A percentile compares a stretch with the other conserved stretches of the same genome.
Evolutionary conservation across 2,329 filamentous ascomycete genomes (phyloP).

Genomic region (Epichloe gansuensis): DNA sequence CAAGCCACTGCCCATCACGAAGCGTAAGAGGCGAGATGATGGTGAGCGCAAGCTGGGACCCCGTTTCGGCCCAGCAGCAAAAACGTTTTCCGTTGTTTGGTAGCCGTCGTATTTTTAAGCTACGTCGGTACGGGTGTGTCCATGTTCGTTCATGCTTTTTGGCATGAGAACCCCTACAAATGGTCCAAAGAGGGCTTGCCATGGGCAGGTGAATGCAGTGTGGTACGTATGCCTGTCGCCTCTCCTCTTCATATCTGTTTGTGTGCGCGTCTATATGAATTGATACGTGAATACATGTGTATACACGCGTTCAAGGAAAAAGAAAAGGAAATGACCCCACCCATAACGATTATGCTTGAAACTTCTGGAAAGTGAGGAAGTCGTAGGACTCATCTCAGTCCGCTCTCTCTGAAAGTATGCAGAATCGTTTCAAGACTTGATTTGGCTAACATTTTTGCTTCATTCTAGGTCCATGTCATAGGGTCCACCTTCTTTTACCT

Average conservation of each 20-base stretch:
- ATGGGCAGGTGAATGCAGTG: slow-evolving; percentile 69
- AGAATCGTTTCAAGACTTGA: not conserved
- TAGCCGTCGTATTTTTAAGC: slow-evolving; percentile 56
- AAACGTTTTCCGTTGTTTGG: slow-evolving; percentile 63
- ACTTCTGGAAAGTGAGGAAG: not conserved
- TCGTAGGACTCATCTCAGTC: not conserved
- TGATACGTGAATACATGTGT: too few relatives aligned
- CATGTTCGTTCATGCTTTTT: slow-evolving; percentile 62
- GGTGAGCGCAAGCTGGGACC: slow-evolving; percentile 31
- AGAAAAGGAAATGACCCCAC: too few relatives aligned
- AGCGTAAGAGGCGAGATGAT: slow-evolving; percentile 40
- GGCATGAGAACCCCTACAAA: slow-evolving; percentile 24
- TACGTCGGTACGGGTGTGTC: slow-evolving; percentile 65
- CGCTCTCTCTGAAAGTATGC: not conserved
- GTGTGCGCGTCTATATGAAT: too few relatives aligned
- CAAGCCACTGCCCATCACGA: slow-evolving; percentile 66
- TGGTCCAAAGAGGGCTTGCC: slow-evolving; percentile 33
- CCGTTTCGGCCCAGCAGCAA: slow-evolving; percentile 54
- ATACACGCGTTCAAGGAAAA: too few relatives aligned
- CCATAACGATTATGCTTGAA: too few relatives aligned
- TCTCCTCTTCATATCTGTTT: not conserved
- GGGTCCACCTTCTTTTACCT: slow-evolving; percentile 80
- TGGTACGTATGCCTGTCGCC: slow-evolving; percentile 41
- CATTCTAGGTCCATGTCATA: slow-evolving; percentile 66
- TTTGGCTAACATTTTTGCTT: not conserved